Percentiles rank a stretch among this genome's conserved stretches.
Evolutionary conservation across 2,329 filamentous ascomycete genomes (phyloP).

Genomic region (Alternaria incomplexa): DNA sequence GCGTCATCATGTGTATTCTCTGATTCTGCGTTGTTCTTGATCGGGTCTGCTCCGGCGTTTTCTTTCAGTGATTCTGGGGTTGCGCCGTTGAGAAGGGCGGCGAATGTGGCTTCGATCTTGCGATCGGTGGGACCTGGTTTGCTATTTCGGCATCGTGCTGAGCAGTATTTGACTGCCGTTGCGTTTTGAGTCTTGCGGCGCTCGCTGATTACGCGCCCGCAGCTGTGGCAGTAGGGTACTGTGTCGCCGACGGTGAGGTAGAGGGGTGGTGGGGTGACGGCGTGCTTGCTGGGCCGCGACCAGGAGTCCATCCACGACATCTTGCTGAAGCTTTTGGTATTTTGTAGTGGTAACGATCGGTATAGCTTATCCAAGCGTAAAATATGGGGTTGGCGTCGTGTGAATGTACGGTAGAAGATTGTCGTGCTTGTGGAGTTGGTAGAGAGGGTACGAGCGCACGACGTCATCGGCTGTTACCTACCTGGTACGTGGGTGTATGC

Average conservation of each 20-base stretch:
- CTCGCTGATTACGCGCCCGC: constrained; percentile 61
- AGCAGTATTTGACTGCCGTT: constrained; percentile 63
- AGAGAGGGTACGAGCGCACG: constrained; percentile 21
- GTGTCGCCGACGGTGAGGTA: constrained; percentile 59
- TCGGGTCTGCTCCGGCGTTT: neutral
- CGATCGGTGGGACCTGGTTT: constrained; percentile 60
- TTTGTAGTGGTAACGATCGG: neutral
- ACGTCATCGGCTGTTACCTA: constrained; percentile 31
- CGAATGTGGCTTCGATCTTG: constrained; percentile 60
- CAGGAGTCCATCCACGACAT: constrained; percentile 60
- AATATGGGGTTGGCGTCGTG: neutral
- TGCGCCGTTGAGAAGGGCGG: constrained; percentile 47
- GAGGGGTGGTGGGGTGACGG: constrained; percentile 58
- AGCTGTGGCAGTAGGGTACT: constrained; percentile 63
- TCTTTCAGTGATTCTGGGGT: constrained; percentile 39
- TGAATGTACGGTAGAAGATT: neutral
- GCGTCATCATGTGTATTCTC: neutral
- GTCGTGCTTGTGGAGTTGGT: constrained; percentile 2
- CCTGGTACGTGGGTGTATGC: constrained; percentile 1
- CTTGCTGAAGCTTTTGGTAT: constrained; percentile 17
- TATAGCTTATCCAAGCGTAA: neutral
- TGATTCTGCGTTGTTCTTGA: neutral
- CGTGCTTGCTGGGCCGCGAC: constrained; percentile 51
- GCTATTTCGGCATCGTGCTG: constrained; percentile 58
- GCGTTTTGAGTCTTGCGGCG: constrained; percentile 40